These are phyloP conservation scores for Candida orba DNA, from an alignment of 805 yeast genomes.

Conservation along the genomic window DNA sequence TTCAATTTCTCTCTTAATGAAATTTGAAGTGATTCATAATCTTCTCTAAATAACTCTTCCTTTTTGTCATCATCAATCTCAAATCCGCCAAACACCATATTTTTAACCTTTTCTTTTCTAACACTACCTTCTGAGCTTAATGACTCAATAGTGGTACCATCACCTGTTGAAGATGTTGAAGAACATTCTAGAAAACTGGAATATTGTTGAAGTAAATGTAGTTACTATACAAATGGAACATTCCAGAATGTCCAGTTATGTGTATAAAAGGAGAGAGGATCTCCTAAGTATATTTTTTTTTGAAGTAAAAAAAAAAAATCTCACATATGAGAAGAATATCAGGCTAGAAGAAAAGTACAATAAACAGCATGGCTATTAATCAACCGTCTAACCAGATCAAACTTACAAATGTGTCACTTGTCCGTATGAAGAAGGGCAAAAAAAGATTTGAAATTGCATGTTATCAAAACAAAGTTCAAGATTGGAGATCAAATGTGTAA, in stretches of 20 bases:
- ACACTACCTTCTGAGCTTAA: not conserved
- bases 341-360: not conserved
- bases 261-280: too few species aligned
- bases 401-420: slow-evolving; percentile 90
- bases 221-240: too few species aligned
- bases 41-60: too few species aligned
- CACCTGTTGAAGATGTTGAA: too few species aligned
- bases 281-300: too few species aligned
- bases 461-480: slow-evolving; percentile 94
- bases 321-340: not conserved
- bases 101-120: too few species aligned
- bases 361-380: slow-evolving; percentile 46
- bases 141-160: not conserved
- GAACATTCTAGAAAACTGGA: too few species aligned
- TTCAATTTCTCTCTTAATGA: not conserved
- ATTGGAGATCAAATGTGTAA: slow-evolving; percentile 71
- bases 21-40: too few species aligned
- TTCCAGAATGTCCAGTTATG: too few species aligned
- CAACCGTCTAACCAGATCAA: slow-evolving; percentile 89
- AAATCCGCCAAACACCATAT: too few species aligned
- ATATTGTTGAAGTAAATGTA: too few species aligned
- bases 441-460: slow-evolving; percentile 94
- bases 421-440: slow-evolving; percentile 83
- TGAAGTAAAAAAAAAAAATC: not conserved
- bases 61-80: too few species aligned